Conservation (phyloP, 2,329 filamentous ascomycete species). For the Penicillium crustosum region DNA sequence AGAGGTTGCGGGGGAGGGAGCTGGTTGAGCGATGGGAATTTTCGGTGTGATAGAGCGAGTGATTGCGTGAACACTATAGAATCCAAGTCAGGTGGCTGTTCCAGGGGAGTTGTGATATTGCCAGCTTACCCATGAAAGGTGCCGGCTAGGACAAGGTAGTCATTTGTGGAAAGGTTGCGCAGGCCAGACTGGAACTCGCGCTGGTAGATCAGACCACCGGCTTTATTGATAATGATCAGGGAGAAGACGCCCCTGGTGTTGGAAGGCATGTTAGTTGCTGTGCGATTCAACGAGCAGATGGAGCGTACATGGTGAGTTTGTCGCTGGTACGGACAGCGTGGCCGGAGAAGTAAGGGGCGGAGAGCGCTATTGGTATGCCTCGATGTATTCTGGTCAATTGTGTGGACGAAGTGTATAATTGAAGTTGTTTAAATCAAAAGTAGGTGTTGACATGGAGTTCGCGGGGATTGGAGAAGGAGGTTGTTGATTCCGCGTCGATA, state of each 20-base stretch:
- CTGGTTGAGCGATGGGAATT: slow-evolving; percentile 39
- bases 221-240: slow-evolving; percentile 98
- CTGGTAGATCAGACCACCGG: slow-evolving; percentile 93
- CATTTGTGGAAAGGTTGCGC: slow-evolving; percentile 87
- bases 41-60: slow-evolving; percentile 55
- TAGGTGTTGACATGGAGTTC: neutral
- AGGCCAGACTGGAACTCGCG: slow-evolving; percentile 86
- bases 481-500: slow-evolving; percentile 1
- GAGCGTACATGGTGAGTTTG: slow-evolving; percentile 22
- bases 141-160: slow-evolving; percentile 93
- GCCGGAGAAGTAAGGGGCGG: slow-evolving; percentile 7
- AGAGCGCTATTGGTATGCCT: slow-evolving; percentile 11
- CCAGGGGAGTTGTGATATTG: neutral
- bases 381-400: slow-evolving; percentile 2
- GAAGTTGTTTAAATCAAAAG: neutral
- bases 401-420: neutral
- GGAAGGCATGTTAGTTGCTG: slow-evolving; percentile 11
- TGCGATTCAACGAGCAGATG: slow-evolving; percentile 3
- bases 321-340: slow-evolving; percentile 10
- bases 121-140: slow-evolving; percentile 83
- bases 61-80: slow-evolving; percentile 62
- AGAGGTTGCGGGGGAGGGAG: slow-evolving; percentile 20
- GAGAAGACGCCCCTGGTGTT: slow-evolving; percentile 82
- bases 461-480: neutral
- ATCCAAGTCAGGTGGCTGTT: neutral